Evolutionary conservation across 1,139 yeast species (phyloP).

Genomic region (Saccharomyces hybrid): DNA sequence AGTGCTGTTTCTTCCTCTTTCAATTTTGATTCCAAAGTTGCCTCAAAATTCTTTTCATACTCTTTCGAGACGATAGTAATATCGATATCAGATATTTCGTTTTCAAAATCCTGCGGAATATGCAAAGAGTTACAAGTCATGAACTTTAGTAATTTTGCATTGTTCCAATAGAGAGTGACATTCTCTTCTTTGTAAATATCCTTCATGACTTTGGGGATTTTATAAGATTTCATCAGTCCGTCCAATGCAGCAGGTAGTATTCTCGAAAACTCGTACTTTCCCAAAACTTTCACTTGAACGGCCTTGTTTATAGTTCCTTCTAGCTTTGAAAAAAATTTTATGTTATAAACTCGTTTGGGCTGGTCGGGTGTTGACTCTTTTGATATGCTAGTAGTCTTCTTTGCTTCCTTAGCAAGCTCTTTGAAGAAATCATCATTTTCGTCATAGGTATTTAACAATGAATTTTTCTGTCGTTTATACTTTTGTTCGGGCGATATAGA

Average conservation of each 20-base stretch:
- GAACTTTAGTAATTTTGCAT: constrained; percentile 25
- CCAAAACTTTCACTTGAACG: constrained; percentile 28
- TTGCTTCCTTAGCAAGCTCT: constrained; percentile 23
- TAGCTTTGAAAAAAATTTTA: constrained; percentile 25
- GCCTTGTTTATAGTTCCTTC: constrained; percentile 23
- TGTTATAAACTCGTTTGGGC: constrained; percentile 20
- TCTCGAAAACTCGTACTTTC: constrained; percentile 22
- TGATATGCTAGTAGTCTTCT: constrained; percentile 5
- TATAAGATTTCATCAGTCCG: constrained; percentile 19
- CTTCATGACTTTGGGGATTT: constrained; percentile 13
- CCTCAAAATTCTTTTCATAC: constrained; percentile 16
- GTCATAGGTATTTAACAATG: constrained; percentile 8
- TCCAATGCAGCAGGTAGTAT: constrained; percentile 26
- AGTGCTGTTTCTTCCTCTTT: constrained; percentile 7
- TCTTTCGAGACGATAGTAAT: constrained; percentile 20
- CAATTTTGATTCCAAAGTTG: constrained; percentile 10
- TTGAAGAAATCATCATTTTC: constrained; percentile 30
- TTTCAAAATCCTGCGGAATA: constrained; percentile 18
- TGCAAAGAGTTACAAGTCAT: constrained; percentile 31
- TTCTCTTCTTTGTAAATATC: constrained; percentile 17
- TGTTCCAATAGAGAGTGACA: constrained; percentile 25
- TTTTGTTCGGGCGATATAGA: constrained; percentile 2
- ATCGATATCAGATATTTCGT: constrained; percentile 22
- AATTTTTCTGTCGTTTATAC: not conserved
- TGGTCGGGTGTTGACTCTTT: constrained; percentile 6